Conservation (phyloP, 164 flowering plant species). For the Cinnamomum micranthum region DNA sequence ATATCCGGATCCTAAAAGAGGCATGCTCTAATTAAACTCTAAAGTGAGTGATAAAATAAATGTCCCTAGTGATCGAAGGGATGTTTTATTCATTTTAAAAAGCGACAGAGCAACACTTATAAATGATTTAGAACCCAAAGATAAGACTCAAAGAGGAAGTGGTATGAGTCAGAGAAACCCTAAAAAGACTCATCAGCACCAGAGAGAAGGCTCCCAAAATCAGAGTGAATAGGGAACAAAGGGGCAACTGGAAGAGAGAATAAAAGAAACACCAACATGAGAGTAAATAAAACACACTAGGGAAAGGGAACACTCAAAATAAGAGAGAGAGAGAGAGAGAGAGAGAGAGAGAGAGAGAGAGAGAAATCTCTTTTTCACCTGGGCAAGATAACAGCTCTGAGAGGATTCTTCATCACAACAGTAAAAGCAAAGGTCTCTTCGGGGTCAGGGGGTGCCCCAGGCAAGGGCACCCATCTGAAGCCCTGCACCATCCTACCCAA, state of each 20-base stretch:
- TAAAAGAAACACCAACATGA: not conserved
- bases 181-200: no score
- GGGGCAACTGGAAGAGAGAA: not conserved
- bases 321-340: constrained; percentile 1
- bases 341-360: not conserved
- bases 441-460: constrained; percentile 63
- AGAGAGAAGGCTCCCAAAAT: no score
- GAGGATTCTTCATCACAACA: constrained; percentile 86
- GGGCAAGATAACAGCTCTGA: constrained; percentile 66
- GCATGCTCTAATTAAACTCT: no score
- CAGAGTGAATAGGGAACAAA: no score
- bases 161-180: no score
- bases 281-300: not conserved
- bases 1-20: no score
- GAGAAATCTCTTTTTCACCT: constrained; percentile 21
- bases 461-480: constrained; percentile 63
- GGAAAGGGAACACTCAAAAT: not conserved
- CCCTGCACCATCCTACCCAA: constrained; percentile 84
- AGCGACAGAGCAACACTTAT: no score
- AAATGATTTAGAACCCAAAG: no score
- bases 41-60: no score
- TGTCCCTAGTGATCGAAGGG: no score
- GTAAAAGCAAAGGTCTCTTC: constrained; percentile 87
- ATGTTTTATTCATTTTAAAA: no score
- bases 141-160: no score